Percentiles rank a stretch among this genome's conserved stretches.
phyloP scores from a whole-genome alignment of 2,329 filamentous ascomycete species.

The Cordyceps tenuipes region DNA sequence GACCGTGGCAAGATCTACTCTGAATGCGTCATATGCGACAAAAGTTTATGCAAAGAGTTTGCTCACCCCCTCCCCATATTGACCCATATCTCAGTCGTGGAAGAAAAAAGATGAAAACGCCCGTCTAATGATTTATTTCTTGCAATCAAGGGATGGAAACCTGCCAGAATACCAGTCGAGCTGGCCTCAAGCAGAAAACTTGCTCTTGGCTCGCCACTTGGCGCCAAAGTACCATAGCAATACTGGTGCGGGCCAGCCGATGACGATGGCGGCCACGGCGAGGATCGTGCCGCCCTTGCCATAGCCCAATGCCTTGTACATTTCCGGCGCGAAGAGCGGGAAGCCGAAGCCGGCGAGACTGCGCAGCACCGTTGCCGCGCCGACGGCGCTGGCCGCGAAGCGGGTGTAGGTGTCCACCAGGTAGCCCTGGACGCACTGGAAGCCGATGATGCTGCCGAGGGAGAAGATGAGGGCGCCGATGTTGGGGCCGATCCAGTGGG shows the following conservation, averaged over 20 bases:
- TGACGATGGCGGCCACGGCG: conserved; percentile 32
- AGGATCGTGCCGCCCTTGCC: conserved; percentile 36
- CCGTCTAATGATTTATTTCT: background rate
- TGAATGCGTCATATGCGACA: background rate
- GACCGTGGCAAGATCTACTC: background rate
- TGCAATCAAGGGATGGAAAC: background rate
- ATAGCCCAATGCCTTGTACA: conserved; percentile 36
- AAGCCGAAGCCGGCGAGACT: conserved; percentile 43
- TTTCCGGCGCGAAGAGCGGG: conserved; percentile 39
- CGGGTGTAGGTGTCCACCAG: conserved; percentile 39
- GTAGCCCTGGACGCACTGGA: conserved; percentile 39
- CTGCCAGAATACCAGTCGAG: background rate
- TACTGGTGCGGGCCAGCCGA: conserved; percentile 33
- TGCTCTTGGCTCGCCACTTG: conserved; percentile 26
- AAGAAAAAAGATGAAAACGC: background rate
- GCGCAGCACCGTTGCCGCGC: conserved; percentile 35
- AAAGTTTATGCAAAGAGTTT: background rate
- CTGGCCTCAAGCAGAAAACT: conserved; percentile 13
- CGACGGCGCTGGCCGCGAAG: conserved; percentile 38
- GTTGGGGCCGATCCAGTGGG: conserved; percentile 39
- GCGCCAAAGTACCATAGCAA: conserved; percentile 38
- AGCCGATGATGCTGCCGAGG: conserved; percentile 31
- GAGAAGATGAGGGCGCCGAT: conserved; percentile 33
- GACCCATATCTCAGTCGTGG: background rate
- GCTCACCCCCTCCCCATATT: background rate